These are phyloP conservation scores for Zygosaccharomyces sapae DNA, from an alignment of 1,139 yeast genomes.

Conservation along the genomic window DNA sequence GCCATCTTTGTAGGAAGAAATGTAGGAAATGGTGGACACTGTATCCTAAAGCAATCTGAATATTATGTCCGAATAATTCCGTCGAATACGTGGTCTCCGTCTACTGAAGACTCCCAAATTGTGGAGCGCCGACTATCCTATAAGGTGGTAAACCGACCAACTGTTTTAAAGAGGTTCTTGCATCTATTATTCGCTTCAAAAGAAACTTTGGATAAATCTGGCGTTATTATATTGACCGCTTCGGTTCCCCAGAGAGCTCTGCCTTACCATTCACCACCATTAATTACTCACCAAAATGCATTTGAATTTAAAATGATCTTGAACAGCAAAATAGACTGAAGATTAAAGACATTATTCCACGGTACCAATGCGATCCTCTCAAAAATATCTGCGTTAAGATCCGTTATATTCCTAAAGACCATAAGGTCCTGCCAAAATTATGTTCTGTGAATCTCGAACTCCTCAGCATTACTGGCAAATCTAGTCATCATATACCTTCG, in stretches of 20 bases:
- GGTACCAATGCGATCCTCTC: not conserved
- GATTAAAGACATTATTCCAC: not conserved
- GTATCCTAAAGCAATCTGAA: slow-evolving; percentile 31
- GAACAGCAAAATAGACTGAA: not conserved
- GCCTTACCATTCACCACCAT: not conserved
- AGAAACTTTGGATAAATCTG: not conserved
- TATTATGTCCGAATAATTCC: slow-evolving; percentile 39
- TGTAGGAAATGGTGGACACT: slow-evolving; percentile 20
- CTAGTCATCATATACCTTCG: slow-evolving; percentile 37
- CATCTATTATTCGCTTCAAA: not conserved
- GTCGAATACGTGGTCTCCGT: not conserved
- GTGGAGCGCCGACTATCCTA: not conserved
- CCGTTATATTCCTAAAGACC: slow-evolving; percentile 30
- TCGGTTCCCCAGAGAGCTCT: not conserved
- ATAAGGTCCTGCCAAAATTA: slow-evolving; percentile 31
- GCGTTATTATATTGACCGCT: not conserved
- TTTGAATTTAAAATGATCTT: not conserved
- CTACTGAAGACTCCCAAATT: no score
- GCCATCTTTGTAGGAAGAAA: slow-evolving; percentile 34
- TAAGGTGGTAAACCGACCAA: not conserved
- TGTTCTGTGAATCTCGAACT: slow-evolving; percentile 26
- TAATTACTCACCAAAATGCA: not conserved
- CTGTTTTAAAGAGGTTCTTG: not conserved
- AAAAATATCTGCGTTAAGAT: slow-evolving; percentile 20
- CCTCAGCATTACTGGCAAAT: slow-evolving; percentile 29